Evolutionary conservation across 495 filamentous ascomycete genomes (phyloP), one percentile per base, ranked within the genome.

Genomic region (Friedmanniomyces endolithicus): DNA sequence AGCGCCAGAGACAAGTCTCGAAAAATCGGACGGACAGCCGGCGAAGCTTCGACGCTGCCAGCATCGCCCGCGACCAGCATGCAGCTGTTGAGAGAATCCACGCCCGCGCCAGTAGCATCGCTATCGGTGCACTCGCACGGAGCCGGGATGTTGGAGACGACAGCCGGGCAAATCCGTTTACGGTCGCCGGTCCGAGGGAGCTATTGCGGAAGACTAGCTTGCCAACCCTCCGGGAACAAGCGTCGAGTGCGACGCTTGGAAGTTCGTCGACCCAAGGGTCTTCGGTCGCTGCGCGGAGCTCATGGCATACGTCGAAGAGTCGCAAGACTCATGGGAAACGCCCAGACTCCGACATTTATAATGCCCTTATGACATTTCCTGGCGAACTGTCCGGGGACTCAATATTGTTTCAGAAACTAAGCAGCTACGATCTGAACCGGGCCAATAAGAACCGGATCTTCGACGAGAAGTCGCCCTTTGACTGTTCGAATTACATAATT

Each of bases 121-220:
- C 47, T 14, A 31, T 19, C 9, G 24, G 47, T n/a, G 47, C 27
- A n/a, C 29, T 34, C 24, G 25, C 4, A 20, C 44, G 44, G 19
- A 24, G 11, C 7, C 19, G 24, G 7, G 19, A 2, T 20, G 44
- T 20, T 22, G 23, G 20, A 47, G 7, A 34, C 22, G 41, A 16
- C 22, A n/a, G 17, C 19, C 40, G 31, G 16, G 43, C n/a, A 6
- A 41, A 41, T 41, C 2, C 17, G 3, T 19, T 41, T 14, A 14
- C 37, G 6, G 14, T 41, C 37, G 37, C 14, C 17, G 37, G 37
- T 41, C 12, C 6, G 16, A 41, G 43, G 22, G 7, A 11, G 46
- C 46, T 3, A 12, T 23, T 45, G 27, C 20, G 46, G 45, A 56
- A 56, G 53, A 56, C 53, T 17, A 56, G 53, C 29, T 27, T 56